Evolutionary conservation across 352 stramenopile genomes (phyloP).

Genomic region (Phytophthora palmivora): DNA sequence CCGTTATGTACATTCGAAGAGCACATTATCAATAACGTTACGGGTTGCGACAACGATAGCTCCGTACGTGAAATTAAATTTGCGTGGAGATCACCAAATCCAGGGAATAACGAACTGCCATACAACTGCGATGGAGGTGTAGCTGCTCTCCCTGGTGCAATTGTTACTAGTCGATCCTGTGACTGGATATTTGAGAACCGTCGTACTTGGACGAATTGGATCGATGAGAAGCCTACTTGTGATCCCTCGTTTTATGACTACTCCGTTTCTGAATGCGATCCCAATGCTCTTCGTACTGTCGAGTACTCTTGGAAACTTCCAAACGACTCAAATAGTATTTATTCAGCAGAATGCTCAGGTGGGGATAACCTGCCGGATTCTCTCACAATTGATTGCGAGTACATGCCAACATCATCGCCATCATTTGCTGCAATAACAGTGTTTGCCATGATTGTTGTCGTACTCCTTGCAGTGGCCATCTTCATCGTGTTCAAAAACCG

Average conservation of each 20-base stretch:
- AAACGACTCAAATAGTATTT: slow-evolving; percentile 9
- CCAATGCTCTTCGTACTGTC: slow-evolving; percentile 31
- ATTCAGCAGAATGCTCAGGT: slow-evolving; percentile 40
- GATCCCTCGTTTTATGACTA: slow-evolving; percentile 57
- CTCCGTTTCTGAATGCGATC: slow-evolving; percentile 41
- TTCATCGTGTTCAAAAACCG: slow-evolving; percentile 40
- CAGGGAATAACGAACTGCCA: slow-evolving; percentile 37
- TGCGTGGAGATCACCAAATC: slow-evolving; percentile 46
- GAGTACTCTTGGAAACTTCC: slow-evolving; percentile 50
- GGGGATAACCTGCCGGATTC: slow-evolving; percentile 23
- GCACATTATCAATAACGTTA: slow-evolving; percentile 35
- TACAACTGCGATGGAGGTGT: slow-evolving; percentile 56
- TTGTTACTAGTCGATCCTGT: slow-evolving; percentile 54
- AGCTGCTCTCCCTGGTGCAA: slow-evolving; percentile 23
- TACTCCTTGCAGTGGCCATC: slow-evolving; percentile 22
- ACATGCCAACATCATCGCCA: slow-evolving; percentile 35
- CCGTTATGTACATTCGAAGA: slow-evolving; percentile 40
- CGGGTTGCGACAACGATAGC: slow-evolving; percentile 32
- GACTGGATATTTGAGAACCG: slow-evolving; percentile 45
- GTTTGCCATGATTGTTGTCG: slow-evolving; percentile 20
- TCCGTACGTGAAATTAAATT: slow-evolving; percentile 37
- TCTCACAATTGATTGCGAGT: slow-evolving; percentile 49
- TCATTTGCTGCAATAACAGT: slow-evolving; percentile 24
- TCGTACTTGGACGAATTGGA: slow-evolving; percentile 43
- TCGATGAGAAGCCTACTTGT: slow-evolving; percentile 38